A percentile compares a stretch with the other conserved stretches of the same genome.
Conservation (phyloP, 2,329 filamentous ascomycete genomes). For the Pyrenochaeta sp. region DNA sequence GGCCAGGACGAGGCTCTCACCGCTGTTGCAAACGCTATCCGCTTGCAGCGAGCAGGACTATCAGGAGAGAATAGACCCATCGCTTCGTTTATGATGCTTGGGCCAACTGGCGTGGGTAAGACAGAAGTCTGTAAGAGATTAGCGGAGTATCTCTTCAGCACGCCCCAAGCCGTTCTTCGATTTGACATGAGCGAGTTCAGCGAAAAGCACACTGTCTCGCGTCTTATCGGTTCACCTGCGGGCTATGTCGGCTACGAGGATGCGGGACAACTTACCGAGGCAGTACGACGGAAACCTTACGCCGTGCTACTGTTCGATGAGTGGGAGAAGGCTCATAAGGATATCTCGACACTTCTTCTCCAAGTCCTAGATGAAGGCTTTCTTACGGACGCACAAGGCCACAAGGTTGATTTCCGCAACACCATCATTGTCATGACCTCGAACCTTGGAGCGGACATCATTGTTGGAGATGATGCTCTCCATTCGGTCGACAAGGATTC, state of each 20-base stretch:
- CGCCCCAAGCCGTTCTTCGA: slow-evolving; percentile 85
- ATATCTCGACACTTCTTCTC: slow-evolving; percentile 89
- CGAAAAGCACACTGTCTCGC: slow-evolving; percentile 94
- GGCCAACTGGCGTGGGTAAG: slow-evolving; percentile 95
- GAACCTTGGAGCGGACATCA: slow-evolving; percentile 90
- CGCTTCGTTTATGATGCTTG: slow-evolving; percentile 97
- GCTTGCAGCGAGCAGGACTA: slow-evolving; percentile 90
- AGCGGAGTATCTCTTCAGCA: slow-evolving; percentile 91
- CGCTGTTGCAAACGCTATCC: slow-evolving; percentile 90
- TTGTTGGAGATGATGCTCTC: slow-evolving; percentile 76
- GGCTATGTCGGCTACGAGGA: slow-evolving; percentile 98
- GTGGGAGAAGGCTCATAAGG: slow-evolving; percentile 96
- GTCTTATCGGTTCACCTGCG: slow-evolving; percentile 90
- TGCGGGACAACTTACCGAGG: slow-evolving; percentile 93
- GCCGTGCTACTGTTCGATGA: slow-evolving; percentile 95
- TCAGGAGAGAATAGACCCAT: slow-evolving; percentile 91
- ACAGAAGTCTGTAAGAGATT: slow-evolving; percentile 98
- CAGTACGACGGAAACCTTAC: slow-evolving; percentile 92
- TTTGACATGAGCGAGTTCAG: slow-evolving; percentile 99
- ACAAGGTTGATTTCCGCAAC: slow-evolving; percentile 96
- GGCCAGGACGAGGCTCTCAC: slow-evolving; percentile 94
- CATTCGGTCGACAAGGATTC: slow-evolving; percentile 63
- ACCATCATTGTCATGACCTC: slow-evolving; percentile 96
- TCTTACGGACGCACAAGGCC: slow-evolving; percentile 92
- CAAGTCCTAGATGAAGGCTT: slow-evolving; percentile 97